Evolutionary conservation across 1,284 basidiomycete species (phyloP).

Genomic region (Cerrena zonata): DNA sequence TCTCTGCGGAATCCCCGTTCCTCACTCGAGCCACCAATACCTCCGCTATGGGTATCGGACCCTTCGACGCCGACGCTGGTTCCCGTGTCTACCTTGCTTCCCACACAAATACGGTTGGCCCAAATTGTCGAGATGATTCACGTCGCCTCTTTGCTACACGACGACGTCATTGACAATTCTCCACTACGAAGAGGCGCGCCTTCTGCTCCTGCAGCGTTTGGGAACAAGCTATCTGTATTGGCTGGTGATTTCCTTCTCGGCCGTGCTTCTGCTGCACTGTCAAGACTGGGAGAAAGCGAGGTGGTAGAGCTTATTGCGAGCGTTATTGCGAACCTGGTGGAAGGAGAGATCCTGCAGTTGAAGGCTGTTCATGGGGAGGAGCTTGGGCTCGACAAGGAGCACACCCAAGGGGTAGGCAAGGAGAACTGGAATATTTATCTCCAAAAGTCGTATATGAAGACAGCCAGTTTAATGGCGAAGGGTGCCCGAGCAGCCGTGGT

Average conservation of each 20-base stretch:
- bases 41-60: slow-evolving; percentile 30
- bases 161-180: slow-evolving; percentile 90
- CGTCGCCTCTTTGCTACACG: slow-evolving; percentile 91
- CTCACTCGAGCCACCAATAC: slow-evolving; percentile 34
- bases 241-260: slow-evolving; percentile 95
- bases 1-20: slow-evolving; percentile 37
- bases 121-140: slow-evolving; percentile 99
- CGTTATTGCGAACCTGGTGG: slow-evolving; percentile 91
- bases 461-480: slow-evolving; percentile 93
- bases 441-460: slow-evolving; percentile 94
- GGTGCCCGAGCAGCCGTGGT: slow-evolving; percentile 84
- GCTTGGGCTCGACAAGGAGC: slow-evolving; percentile 21
- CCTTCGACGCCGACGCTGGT: slow-evolving; percentile 28
- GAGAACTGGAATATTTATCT: slow-evolving; percentile 85
- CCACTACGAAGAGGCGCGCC: slow-evolving; percentile 76
- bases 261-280: slow-evolving; percentile 82
- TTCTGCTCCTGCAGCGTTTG: slow-evolving; percentile 83
- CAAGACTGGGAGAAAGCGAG: slow-evolving; percentile 80
- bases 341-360: slow-evolving; percentile 93
- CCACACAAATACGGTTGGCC: slow-evolving; percentile 87
- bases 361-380: slow-evolving; percentile 40
- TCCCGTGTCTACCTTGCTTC: slow-evolving; percentile 45
- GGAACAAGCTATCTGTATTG: slow-evolving; percentile 93
- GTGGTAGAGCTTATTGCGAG: slow-evolving; percentile 91
- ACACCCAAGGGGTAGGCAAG: slow-evolving; percentile 24